Evolutionary conservation across 2,329 filamentous ascomycete species (phyloP).

Genomic region (Neonectria faginata): DNA sequence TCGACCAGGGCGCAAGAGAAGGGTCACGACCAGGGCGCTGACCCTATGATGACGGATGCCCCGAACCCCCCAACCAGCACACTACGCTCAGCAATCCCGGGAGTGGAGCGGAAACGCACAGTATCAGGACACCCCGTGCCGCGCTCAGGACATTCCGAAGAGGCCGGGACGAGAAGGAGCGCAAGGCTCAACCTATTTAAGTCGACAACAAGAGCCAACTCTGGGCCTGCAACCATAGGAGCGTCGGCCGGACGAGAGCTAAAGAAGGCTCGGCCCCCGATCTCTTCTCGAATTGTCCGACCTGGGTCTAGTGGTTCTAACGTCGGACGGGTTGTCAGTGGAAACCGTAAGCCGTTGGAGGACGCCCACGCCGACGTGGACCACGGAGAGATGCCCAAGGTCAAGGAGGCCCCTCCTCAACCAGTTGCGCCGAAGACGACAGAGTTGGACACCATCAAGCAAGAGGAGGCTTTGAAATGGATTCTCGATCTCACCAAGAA

Average conservation of each 20-base stretch:
- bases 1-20: constrained; percentile 54
- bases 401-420: constrained; percentile 57
- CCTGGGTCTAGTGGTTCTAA: constrained; percentile 74
- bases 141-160: constrained; percentile 64
- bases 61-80: constrained; percentile 53
- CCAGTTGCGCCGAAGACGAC: constrained; percentile 53
- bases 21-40: constrained; percentile 49
- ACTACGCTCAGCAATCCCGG: constrained; percentile 54
- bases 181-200: constrained; percentile 77
- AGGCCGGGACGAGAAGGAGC: constrained; percentile 74
- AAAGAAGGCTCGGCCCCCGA: constrained; percentile 84
- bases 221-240: constrained; percentile 67
- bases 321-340: constrained; percentile 88
- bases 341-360: constrained; percentile 81
- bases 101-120: constrained; percentile 83
- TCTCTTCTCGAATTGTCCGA: constrained; percentile 74
- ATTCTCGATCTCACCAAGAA: constrained; percentile 85
- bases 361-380: constrained; percentile 78
- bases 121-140: constrained; percentile 84
- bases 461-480: constrained; percentile 80
- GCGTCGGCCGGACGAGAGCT: constrained; percentile 74
- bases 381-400: constrained; percentile 67
- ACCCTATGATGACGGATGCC: constrained; percentile 58
- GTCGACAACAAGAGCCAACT: constrained; percentile 74
- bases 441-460: constrained; percentile 69